phyloP scores from a whole-genome alignment of 2,329 filamentous ascomycete species.

The Neofusicoccum laricinum region DNA sequence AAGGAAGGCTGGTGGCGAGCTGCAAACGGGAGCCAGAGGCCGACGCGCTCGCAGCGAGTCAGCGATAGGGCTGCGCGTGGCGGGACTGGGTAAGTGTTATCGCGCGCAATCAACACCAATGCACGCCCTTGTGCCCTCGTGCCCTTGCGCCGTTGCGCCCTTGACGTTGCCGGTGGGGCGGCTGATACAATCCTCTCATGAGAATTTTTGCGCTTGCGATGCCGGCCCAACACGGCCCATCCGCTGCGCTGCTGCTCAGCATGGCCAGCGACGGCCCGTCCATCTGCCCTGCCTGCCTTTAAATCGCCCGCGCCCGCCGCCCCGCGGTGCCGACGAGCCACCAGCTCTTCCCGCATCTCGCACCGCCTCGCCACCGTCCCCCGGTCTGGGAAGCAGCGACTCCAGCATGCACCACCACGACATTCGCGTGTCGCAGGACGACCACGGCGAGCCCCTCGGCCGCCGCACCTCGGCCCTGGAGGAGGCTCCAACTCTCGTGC shows the following conservation, averaged over 20 bases:
- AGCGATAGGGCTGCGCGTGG: background rate
- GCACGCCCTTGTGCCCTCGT: conserved; percentile 1
- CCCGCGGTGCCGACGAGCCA: background rate
- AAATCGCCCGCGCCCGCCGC: background rate
- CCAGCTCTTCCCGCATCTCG: background rate
- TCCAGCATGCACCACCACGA: conserved; percentile 6
- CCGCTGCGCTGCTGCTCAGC: background rate
- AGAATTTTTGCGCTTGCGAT: background rate
- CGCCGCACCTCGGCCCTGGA: conserved; percentile 16
- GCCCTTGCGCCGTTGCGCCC: too few relatives aligned
- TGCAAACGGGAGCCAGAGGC: background rate
- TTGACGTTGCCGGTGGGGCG: conserved; percentile 15
- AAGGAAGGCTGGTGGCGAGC: background rate
- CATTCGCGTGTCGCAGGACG: background rate
- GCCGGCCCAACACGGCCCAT: background rate
- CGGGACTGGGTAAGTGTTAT: background rate
- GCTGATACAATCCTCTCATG: conserved; percentile 8
- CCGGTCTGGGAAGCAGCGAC: background rate
- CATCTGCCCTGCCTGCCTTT: background rate
- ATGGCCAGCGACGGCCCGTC: background rate
- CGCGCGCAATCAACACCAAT: conserved; percentile 3
- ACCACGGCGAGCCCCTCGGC: conserved; percentile 14
- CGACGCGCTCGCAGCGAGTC: background rate
- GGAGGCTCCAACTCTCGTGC: conserved; percentile 11
- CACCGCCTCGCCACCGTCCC: background rate